Base-by-base conservation (phyloP, 2,329 filamentous ascomycete species). In the Cryphonectria radicalis region DNA sequence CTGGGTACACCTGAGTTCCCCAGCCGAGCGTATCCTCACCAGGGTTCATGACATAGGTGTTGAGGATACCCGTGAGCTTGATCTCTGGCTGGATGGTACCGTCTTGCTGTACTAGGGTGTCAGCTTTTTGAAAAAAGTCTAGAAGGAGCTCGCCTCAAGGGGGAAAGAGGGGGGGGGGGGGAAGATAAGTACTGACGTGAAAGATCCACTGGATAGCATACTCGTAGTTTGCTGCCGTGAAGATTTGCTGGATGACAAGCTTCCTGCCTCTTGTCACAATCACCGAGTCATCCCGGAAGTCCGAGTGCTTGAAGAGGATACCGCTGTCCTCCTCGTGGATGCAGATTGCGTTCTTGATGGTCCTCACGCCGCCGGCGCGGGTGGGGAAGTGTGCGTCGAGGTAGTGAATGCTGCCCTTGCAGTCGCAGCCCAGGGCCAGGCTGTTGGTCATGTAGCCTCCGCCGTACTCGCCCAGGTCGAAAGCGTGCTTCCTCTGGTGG, bases 141-240 rank as follows among this genome's bases (percentile, higher is more conserved):
- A 10, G 4, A 46, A n/a, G n/a, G 22, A 8, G 22, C 3, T 7
- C 4, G 42, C 5, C 14, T 43, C 4, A 5, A 14, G 42, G 42
- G 42, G 42, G 3, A 43, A 2, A 17, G 42, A 10, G 37, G 37
- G 1, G 37, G 37, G 10, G 37, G 7, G 10, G 7, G 37, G 6
- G 1, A 40, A 7, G 40, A 42, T 3, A 0, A 25, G 10, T 8
- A 71, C 79, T 75, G 76, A 82, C 81, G 80, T 95, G 93, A 83
- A 97, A 94, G 75, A 94, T 91, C 94, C 93, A 97, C 84, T 95
- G 85, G 40, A 86, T 81, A 2, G 84, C 85, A 82, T 98, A 98
- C 80, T 98, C 95, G 82, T 98, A 98, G 84, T 98, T 98, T 37
- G 95, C 95, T 0, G 95, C 95, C 0, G 95, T 98, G 83, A 98